phyloP scores from a whole-genome alignment of 1,284 basidiomycete species.

The Vanrija humicola region DNA sequence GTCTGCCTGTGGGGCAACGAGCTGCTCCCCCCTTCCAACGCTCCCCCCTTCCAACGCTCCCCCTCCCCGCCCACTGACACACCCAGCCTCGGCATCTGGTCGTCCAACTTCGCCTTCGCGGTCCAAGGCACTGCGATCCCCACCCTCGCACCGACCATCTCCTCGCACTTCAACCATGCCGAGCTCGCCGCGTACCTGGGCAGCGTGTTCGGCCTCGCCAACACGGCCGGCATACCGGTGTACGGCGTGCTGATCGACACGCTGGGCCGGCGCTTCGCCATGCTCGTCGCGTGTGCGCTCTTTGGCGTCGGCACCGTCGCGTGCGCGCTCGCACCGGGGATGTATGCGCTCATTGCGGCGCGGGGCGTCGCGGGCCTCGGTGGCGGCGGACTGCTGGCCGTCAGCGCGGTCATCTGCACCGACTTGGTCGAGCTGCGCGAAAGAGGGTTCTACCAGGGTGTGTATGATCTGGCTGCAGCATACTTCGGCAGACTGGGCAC shows the following conservation, averaged over 20 bases:
- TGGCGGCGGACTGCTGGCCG: conserved; percentile 46
- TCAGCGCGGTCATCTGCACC: conserved; percentile 47
- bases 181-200: conserved; percentile 46
- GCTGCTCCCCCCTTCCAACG: too few relatives aligned
- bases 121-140: conserved; percentile 46
- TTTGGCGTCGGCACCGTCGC: conserved; percentile 41
- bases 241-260: conserved; percentile 49
- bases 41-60: too few relatives aligned
- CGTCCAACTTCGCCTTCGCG: conserved; percentile 46
- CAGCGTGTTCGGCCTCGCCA: conserved; percentile 41
- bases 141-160: conserved; percentile 39
- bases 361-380: conserved; percentile 46
- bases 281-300: conserved; percentile 38
- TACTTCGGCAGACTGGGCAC: too few relatives aligned
- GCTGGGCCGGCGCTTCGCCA: conserved; percentile 42
- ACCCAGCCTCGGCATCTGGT: conserved; percentile 26
- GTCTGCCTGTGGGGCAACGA: too few relatives aligned
- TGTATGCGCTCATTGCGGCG: conserved; percentile 41
- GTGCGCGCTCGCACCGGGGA: conserved; percentile 37
- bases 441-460: conserved; percentile 48
- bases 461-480: background rate
- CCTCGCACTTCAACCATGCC: conserved; percentile 37
- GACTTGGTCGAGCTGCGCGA: conserved; percentile 47
- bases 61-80: background rate
- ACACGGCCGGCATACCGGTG: conserved; percentile 46